Evolutionary conservation across 208 protist genomes (phyloP).

Genomic region (Wallacemonas collosoma): DNA sequence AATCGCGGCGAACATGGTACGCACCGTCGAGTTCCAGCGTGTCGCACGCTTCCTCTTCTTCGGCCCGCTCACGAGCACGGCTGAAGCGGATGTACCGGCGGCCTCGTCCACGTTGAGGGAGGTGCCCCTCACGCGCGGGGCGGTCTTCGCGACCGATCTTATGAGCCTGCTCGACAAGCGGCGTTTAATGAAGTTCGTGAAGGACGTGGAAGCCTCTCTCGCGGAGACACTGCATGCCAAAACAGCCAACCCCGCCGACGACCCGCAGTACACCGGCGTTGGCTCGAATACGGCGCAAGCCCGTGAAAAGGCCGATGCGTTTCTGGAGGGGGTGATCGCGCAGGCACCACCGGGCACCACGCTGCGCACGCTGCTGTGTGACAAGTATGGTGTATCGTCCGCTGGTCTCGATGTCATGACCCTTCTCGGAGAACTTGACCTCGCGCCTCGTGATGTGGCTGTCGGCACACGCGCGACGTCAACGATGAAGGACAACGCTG

Average conservation of each 20-base stretch:
- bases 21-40: constrained; percentile 71
- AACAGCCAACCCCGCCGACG: constrained; percentile 46
- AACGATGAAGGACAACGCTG: neutral
- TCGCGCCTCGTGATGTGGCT: neutral
- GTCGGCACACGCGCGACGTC: neutral
- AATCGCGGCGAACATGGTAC: constrained; percentile 48
- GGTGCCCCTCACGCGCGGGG: constrained; percentile 80
- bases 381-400: constrained; percentile 49
- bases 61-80: constrained; percentile 9
- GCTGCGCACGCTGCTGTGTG: constrained; percentile 43
- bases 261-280: constrained; percentile 24
- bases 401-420: constrained; percentile 61
- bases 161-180: constrained; percentile 89
- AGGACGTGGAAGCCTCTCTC: constrained; percentile 68
- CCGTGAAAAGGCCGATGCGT: constrained; percentile 16
- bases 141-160: constrained; percentile 68
- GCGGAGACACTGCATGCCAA: constrained; percentile 82
- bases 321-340: constrained; percentile 23
- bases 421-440: constrained; percentile 63
- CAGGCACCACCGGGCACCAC: constrained; percentile 25
- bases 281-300: constrained; percentile 8
- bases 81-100: neutral
- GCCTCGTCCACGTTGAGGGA: constrained; percentile 18
- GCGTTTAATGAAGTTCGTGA: constrained; percentile 92
- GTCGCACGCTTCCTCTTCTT: constrained; percentile 55